Conservation (phyloP, 768 basidiomycete species). For the Leucosporidium yakuticum region DNA sequence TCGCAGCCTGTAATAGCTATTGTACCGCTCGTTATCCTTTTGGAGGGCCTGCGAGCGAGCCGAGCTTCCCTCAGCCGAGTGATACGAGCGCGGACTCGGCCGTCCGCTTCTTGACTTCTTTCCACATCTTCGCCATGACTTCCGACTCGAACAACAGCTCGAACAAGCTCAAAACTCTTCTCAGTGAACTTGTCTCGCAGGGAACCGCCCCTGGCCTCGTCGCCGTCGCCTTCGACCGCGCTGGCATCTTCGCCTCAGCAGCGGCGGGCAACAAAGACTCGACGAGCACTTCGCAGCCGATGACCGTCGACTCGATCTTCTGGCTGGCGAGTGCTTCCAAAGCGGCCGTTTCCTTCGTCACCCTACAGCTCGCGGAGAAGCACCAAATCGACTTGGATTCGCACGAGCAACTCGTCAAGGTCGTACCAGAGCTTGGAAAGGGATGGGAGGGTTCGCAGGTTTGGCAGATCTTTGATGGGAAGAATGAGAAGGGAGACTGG, state of each 20-base stretch:
- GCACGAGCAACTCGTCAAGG: slow-evolving; percentile 13
- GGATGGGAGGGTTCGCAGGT: neutral
- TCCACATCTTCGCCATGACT: no score
- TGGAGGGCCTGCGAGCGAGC: no score
- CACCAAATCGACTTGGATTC: slow-evolving; percentile 17
- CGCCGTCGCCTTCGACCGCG: slow-evolving; percentile 16
- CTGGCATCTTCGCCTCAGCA: neutral
- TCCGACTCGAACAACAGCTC: no score
- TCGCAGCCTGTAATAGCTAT: no score
- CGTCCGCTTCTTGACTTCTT: no score
- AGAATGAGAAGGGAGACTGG: slow-evolving; percentile 18
- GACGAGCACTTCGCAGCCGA: neutral
- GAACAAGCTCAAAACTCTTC: no score
- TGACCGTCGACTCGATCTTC: slow-evolving; percentile 4
- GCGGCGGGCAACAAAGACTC: neutral
- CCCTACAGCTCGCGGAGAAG: slow-evolving; percentile 11
- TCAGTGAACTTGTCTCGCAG: no score
- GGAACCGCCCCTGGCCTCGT: slow-evolving; percentile 16
- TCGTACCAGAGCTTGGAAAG: slow-evolving; percentile 22
- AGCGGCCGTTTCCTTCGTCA: neutral
- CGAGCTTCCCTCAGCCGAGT: no score
- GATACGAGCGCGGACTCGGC: no score
- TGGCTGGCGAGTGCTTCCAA: slow-evolving; percentile 6
- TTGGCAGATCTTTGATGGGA: slow-evolving; percentile 11
- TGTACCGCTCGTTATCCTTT: no score